These are phyloP conservation scores for Viola pubescens DNA, from an alignment of 441 rosid species.

Conservation along the genomic window DNA sequence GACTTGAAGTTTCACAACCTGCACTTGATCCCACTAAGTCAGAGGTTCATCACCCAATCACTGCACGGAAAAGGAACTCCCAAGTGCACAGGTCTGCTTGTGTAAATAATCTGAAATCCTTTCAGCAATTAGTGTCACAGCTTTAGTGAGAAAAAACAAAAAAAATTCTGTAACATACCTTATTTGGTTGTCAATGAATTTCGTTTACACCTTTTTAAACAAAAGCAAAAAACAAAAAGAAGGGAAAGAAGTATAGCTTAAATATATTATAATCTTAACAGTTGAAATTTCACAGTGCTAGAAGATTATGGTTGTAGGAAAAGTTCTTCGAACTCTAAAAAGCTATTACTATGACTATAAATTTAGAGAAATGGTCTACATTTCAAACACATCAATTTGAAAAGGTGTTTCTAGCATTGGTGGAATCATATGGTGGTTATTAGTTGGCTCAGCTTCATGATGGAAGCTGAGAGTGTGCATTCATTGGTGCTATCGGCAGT, in stretches of 20 bases:
- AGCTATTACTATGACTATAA: background rate
- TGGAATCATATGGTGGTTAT: background rate
- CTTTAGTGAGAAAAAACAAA: no score
- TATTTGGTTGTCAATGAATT: no score
- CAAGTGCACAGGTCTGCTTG: conserved; percentile 52
- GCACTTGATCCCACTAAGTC: conserved; percentile 69
- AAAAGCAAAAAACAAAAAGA: no score
- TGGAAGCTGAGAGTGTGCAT: background rate
- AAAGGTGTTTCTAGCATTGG: background rate
- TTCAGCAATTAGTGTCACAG: background rate
- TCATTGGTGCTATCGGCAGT: background rate
- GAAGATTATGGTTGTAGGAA: background rate
- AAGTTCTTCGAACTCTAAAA: background rate
- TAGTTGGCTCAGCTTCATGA: background rate
- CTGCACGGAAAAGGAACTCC: conserved; percentile 46
- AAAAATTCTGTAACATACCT: no score
- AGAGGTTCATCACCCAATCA: conserved; percentile 60
- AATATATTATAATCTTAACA: no score
- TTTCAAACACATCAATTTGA: background rate
- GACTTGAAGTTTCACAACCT: conserved; percentile 89
- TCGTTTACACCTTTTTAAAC: no score
- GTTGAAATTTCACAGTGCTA: no score
- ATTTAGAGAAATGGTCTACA: background rate
- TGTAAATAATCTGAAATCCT: background rate
- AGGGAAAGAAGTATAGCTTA: no score